Conservation (phyloP, 139 green algal genomes). For the Chlorella sp. region DNA sequence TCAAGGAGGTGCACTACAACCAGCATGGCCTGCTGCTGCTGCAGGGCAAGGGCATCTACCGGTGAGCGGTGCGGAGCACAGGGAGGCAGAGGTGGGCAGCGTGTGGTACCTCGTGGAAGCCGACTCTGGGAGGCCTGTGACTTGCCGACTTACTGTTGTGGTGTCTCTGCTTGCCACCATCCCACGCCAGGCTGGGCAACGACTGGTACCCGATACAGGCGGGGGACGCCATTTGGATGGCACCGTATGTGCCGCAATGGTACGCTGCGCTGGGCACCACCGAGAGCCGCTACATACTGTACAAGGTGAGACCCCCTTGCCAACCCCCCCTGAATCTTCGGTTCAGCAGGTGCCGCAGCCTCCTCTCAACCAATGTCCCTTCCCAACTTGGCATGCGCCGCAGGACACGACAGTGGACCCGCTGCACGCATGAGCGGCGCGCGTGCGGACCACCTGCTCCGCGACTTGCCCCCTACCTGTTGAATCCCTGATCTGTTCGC, state of each 20-base stretch:
- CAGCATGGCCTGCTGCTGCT: constrained; percentile 96
- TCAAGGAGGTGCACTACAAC: constrained; percentile 98
- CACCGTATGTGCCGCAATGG: constrained; percentile 91
- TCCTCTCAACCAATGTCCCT: too few species aligned
- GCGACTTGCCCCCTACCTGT: too few species aligned
- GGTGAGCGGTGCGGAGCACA: not conserved
- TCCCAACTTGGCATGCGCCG: too few species aligned
- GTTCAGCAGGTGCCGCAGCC: too few species aligned
- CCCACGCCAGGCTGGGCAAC: constrained; percentile 69
- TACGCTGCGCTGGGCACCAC: constrained; percentile 86
- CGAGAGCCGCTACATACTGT: constrained; percentile 84
- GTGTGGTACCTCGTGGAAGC: too few species aligned
- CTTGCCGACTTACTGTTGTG: too few species aligned
- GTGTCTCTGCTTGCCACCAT: not conserved
- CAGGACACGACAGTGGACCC: constrained; percentile 80
- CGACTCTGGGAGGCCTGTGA: too few species aligned
- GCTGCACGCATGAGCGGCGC: constrained; percentile 29
- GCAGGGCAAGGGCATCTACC: constrained; percentile 94
- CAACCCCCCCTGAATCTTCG: too few species aligned
- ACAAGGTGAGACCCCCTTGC: too few species aligned
- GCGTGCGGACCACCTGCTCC: too few species aligned
- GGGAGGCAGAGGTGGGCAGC: too few species aligned
- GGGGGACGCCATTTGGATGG: constrained; percentile 71
- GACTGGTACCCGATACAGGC: constrained; percentile 81
- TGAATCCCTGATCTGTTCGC: too few species aligned